Evolutionary conservation across 2,329 filamentous ascomycete species (phyloP).

Genomic region (Clonostachys byssicola): DNA sequence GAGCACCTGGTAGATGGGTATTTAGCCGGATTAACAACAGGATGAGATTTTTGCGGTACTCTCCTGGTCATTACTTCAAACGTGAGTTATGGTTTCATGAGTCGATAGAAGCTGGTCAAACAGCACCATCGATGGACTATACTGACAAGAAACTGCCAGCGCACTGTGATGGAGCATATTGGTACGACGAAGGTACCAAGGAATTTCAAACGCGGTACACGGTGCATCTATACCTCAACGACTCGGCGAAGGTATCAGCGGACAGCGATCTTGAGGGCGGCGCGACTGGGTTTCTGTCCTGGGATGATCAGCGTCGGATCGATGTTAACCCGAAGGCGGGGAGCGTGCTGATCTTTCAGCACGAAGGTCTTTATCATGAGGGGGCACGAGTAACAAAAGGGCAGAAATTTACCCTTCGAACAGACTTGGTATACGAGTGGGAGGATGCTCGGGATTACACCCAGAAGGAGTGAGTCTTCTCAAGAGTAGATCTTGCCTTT

Average conservation of each 20-base stretch:
- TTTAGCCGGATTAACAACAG: slow-evolving; percentile 62
- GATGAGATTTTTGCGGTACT: slow-evolving; percentile 73
- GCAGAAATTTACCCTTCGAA: slow-evolving; percentile 52
- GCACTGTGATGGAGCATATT: slow-evolving; percentile 65
- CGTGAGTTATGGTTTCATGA: slow-evolving; percentile 20
- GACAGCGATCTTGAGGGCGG: slow-evolving; percentile 38
- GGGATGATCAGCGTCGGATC: slow-evolving; percentile 31
- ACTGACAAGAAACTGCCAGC: slow-evolving; percentile 26
- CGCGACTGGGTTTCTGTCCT: slow-evolving; percentile 49
- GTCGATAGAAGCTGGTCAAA: too few relatives aligned
- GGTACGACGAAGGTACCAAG: slow-evolving; percentile 41
- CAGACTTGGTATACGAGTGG: slow-evolving; percentile 47
- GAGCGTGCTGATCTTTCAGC: slow-evolving; percentile 58
- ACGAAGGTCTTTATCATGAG: slow-evolving; percentile 43
- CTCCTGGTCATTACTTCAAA: slow-evolving; percentile 67
- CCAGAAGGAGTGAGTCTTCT: too few relatives aligned
- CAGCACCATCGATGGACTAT: too few relatives aligned
- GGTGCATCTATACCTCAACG: slow-evolving; percentile 43
- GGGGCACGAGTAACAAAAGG: slow-evolving; percentile 47
- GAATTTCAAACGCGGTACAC: slow-evolving; percentile 45
- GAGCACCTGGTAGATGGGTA: slow-evolving; percentile 24
- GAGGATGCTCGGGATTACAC: slow-evolving; percentile 1
- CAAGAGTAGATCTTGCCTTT: too few relatives aligned
- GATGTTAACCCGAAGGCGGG: slow-evolving; percentile 54
- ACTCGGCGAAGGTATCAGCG: slow-evolving; percentile 13